Percentiles rank a stretch among this genome's conserved stretches.
These are phyloP conservation scores for Phytomonas francai DNA, from an alignment of 208 protist species.

Conservation along the genomic window DNA sequence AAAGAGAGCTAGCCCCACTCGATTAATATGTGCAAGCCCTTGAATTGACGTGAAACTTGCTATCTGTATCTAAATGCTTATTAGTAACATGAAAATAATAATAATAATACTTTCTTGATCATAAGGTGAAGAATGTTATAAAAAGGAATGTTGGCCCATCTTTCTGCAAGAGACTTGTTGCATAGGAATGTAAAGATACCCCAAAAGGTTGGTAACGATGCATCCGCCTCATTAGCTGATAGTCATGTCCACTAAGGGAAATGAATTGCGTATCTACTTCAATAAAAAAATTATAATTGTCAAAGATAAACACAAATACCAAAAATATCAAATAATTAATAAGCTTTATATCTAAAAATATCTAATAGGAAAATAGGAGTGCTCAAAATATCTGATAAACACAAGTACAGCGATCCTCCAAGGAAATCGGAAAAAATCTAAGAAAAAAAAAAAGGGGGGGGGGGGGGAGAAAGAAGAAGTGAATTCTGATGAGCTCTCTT, in stretches of 20 bases:
- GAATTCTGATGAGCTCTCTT: neutral
- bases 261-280: neutral
- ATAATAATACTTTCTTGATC: neutral
- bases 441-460: constrained; percentile 2
- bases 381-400: constrained; percentile 4
- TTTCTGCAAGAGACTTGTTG: neutral
- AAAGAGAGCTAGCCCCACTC: neutral
- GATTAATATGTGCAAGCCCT: neutral
- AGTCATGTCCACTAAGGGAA: neutral
- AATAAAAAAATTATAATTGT: constrained; percentile 9
- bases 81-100: constrained; percentile 3
- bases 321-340: neutral
- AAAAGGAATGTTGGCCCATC: constrained; percentile 5
- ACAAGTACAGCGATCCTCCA: neutral
- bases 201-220: neutral
- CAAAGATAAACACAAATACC: neutral
- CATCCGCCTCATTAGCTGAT: neutral
- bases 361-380: constrained; percentile 9
- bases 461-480: constrained; percentile 4
- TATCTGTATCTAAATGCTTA: neutral
- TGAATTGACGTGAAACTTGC: neutral
- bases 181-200: neutral
- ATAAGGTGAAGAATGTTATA: neutral
- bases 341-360: constrained; percentile 1
- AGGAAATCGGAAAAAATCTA: constrained; percentile 3